Conservation (phyloP, 2,329 filamentous ascomycete species). For the Aspergillus bombycis region DNA sequence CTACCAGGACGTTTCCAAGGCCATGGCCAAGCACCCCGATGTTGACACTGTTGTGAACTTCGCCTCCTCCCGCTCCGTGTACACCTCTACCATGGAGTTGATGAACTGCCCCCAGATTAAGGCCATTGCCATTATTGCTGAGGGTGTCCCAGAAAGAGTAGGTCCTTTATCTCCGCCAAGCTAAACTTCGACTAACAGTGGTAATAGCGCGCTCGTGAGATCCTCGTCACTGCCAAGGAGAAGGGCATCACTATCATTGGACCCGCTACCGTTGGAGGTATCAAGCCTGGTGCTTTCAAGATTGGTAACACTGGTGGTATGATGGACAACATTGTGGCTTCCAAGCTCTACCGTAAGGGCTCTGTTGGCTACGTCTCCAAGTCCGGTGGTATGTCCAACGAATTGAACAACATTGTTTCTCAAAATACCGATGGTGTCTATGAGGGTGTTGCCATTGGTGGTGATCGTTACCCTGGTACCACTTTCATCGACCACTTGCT, state of each 20-base stretch:
- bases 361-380: slow-evolving; percentile 99
- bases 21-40: slow-evolving; percentile 92
- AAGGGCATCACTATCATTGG: slow-evolving; percentile 99
- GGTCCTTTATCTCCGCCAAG: slow-evolving; percentile 26
- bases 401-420: slow-evolving; percentile 99
- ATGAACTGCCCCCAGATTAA: slow-evolving; percentile 97
- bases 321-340: slow-evolving; percentile 99
- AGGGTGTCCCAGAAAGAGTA: slow-evolving; percentile 97
- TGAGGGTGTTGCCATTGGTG: slow-evolving; percentile 98
- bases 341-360: slow-evolving; percentile 99
- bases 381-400: slow-evolving; percentile 99
- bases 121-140: slow-evolving; percentile 98
- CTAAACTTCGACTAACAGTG: slow-evolving; percentile 12
- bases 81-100: slow-evolving; percentile 97
- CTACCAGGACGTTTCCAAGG: slow-evolving; percentile 92
- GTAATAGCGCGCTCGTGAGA: slow-evolving; percentile 87
- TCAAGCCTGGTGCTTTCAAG: slow-evolving; percentile 99
- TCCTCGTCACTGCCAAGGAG: slow-evolving; percentile 93
- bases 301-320: slow-evolving; percentile 99
- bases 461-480: slow-evolving; percentile 97
- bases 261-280: slow-evolving; percentile 96
- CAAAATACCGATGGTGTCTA: slow-evolving; percentile 97
- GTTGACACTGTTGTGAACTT: slow-evolving; percentile 99
- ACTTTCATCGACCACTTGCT: slow-evolving; percentile 99
- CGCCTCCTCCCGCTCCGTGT: slow-evolving; percentile 97